phyloP scores from a whole-genome alignment of 805 yeast species.

The Hanseniaspora thailandica region DNA sequence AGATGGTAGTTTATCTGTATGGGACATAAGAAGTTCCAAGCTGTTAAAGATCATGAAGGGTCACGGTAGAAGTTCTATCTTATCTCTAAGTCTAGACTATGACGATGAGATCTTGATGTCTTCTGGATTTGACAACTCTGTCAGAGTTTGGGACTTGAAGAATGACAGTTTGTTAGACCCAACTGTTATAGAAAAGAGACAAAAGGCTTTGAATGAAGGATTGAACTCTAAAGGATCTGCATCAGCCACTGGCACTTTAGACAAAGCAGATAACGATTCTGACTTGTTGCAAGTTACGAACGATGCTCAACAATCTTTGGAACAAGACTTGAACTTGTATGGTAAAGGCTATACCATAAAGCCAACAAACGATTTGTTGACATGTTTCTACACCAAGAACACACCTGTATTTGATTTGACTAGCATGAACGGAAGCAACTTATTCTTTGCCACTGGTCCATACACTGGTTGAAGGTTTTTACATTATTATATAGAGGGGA shows the following conservation, averaged over 20 bases:
- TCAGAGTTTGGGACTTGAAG: slow-evolving; percentile 92
- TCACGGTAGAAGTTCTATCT: slow-evolving; percentile 77
- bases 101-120: slow-evolving; percentile 86
- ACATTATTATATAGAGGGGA: slow-evolving; percentile 2
- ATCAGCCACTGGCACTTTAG: slow-evolving; percentile 2
- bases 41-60: slow-evolving; percentile 86
- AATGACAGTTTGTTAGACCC: slow-evolving; percentile 63
- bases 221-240: slow-evolving; percentile 17
- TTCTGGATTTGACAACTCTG: slow-evolving; percentile 85
- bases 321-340: slow-evolving; percentile 34
- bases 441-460: slow-evolving; percentile 89
- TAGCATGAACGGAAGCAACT: slow-evolving; percentile 69
- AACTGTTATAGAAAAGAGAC: slow-evolving; percentile 59
- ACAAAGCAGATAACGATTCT: neutral
- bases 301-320: slow-evolving; percentile 12
- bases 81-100: slow-evolving; percentile 69
- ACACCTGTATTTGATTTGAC: slow-evolving; percentile 90
- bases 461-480: slow-evolving; percentile 33
- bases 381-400: slow-evolving; percentile 83
- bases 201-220: slow-evolving; percentile 23
- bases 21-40: slow-evolving; percentile 92
- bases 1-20: slow-evolving; percentile 73
- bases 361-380: slow-evolving; percentile 84
- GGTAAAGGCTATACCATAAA: slow-evolving; percentile 55
- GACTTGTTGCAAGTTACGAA: slow-evolving; percentile 19